Conservation (phyloP, 441 rosid species). For the Gossypium aridum region DNA sequence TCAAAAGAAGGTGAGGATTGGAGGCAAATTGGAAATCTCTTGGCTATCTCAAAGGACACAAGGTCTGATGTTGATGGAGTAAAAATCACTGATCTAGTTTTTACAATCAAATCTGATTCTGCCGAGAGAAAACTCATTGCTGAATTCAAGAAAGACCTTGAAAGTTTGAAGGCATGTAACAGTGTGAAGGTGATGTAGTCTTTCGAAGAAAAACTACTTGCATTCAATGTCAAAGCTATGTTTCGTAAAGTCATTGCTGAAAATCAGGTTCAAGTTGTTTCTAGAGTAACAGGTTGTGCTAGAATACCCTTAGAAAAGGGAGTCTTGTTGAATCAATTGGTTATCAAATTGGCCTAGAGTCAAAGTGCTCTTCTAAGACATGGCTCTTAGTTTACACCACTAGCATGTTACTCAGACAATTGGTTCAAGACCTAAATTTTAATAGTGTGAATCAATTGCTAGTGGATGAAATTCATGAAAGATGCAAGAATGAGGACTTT, state of each 20-base stretch:
- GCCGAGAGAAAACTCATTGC: conserved; percentile 50
- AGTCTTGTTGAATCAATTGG: conserved; percentile 86
- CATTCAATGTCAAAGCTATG: conserved; percentile 63
- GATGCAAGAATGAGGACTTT: conserved; percentile 97
- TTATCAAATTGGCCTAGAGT: conserved; percentile 88
- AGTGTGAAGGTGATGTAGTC: conserved; percentile 55
- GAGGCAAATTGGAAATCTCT: conserved; percentile 71
- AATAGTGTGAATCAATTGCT: conserved; percentile 79
- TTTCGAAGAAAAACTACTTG: conserved; percentile 82
- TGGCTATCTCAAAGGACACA: conserved; percentile 44
- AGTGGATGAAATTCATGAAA: conserved; percentile 96
- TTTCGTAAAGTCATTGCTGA: conserved; percentile 70
- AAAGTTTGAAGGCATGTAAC: conserved; percentile 50
- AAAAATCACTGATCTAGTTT: conserved; percentile 30
- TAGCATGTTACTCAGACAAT: conserved; percentile 73
- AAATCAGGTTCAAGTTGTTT: conserved; percentile 85
- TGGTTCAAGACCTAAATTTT: conserved; percentile 83
- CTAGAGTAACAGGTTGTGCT: conserved; percentile 97
- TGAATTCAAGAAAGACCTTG: conserved; percentile 74
- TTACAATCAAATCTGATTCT: conserved; percentile 24
- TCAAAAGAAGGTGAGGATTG: too few relatives aligned
- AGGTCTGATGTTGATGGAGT: conserved; percentile 27
- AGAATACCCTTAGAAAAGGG: conserved; percentile 92
- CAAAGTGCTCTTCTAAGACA: conserved; percentile 67
- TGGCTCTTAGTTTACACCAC: conserved; percentile 86